Conservation (phyloP, 2,329 filamentous ascomycete genomes). For the Ophiocordyceps robertsii region DNA sequence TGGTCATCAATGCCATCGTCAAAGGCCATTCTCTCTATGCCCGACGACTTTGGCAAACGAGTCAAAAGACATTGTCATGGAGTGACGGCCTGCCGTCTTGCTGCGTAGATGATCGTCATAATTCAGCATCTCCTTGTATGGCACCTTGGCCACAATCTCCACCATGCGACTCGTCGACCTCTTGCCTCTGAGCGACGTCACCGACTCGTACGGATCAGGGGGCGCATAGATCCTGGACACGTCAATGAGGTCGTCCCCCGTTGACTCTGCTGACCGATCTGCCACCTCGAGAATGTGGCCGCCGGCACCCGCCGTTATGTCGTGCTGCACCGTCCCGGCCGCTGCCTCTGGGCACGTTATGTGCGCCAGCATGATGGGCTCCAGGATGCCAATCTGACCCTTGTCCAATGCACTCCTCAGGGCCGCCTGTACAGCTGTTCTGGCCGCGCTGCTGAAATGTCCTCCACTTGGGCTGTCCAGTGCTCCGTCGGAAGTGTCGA, state of each 20-base stretch:
- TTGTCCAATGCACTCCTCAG: constrained; percentile 47
- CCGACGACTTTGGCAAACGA: constrained; percentile 43
- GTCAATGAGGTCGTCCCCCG: constrained; percentile 41
- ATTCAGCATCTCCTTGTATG: constrained; percentile 91
- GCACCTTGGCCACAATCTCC: constrained; percentile 73
- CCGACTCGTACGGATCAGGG: constrained; percentile 62
- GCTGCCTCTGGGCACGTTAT: constrained; percentile 75
- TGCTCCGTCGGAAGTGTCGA: constrained; percentile 48
- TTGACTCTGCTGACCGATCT: constrained; percentile 26
- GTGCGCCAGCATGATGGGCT: constrained; percentile 84
- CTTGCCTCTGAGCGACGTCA: constrained; percentile 41
- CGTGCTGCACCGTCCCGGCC: constrained; percentile 71
- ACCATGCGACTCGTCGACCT: constrained; percentile 35
- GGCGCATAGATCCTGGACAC: constrained; percentile 70
- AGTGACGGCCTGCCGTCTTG: constrained; percentile 69
- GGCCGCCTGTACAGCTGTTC: constrained; percentile 51
- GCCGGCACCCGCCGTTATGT: constrained; percentile 59
- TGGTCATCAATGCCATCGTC: constrained; percentile 1
- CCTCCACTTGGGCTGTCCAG: constrained; percentile 47
- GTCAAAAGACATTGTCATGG: constrained; percentile 44
- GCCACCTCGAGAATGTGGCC: constrained; percentile 64
- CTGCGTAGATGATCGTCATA: constrained; percentile 83
- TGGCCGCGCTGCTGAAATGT: constrained; percentile 52
- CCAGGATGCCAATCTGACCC: constrained; percentile 55
- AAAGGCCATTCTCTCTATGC: constrained; percentile 36